Conservation (phyloP, 2,329 filamentous ascomycete genomes). For the Cercospora sp. region DNA sequence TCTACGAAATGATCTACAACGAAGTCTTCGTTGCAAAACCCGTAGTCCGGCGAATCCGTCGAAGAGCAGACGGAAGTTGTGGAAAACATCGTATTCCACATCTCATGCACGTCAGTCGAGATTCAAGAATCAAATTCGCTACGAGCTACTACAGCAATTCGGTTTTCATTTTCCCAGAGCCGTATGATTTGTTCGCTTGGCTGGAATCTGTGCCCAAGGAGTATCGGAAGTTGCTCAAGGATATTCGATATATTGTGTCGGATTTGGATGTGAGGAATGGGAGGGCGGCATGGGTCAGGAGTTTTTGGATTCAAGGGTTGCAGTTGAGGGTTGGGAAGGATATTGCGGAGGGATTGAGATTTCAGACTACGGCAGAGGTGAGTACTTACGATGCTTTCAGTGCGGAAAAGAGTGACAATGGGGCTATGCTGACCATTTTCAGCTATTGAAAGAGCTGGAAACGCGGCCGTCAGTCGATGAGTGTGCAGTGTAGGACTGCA, state of each 20-base stretch:
- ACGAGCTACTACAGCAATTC: not conserved
- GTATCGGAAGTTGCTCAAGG: not conserved
- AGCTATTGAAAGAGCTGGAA: not conserved
- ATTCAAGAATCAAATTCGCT: not conserved
- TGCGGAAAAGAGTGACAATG: not conserved
- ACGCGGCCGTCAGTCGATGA: not conserved
- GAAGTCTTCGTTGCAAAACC: not conserved
- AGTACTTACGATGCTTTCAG: not conserved
- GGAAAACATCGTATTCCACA: not conserved
- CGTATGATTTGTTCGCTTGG: not conserved
- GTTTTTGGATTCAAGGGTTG: conserved; percentile 4
- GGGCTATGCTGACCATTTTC: not conserved
- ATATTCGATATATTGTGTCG: not conserved
- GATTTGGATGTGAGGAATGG: not conserved
- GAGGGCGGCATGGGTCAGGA: not conserved
- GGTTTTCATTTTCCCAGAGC: not conserved
- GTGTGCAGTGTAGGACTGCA: not conserved
- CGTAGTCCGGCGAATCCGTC: not conserved
- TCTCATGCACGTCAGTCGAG: not conserved
- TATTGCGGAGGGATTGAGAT: conserved; percentile 2
- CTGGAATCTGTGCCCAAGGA: not conserved
- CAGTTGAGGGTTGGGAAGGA: conserved; percentile 4
- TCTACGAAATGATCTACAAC: not conserved
- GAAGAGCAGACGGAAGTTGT: not conserved
- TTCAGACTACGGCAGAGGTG: conserved; percentile 4